A percentile compares a stretch with the other conserved stretches of the same genome.
Conservation (phyloP, 73 alveolate species). For the Halteria grandinella region DNA sequence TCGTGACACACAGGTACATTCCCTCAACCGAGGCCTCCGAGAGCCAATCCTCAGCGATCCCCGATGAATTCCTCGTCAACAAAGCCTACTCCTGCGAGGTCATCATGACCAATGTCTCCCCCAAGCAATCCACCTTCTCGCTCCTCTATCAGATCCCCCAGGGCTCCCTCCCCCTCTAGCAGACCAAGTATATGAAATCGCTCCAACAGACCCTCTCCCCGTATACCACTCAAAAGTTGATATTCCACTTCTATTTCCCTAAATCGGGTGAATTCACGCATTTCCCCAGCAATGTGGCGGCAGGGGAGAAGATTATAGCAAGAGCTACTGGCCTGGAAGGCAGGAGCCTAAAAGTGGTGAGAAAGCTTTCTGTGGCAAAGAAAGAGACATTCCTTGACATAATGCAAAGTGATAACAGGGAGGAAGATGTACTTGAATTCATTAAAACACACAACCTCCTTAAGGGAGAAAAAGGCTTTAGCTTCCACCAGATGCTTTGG, state of each 20-base stretch:
- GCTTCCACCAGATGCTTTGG: slow-evolving; percentile 64
- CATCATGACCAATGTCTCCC: slow-evolving; percentile 90
- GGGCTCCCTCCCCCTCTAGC: slow-evolving; percentile 89
- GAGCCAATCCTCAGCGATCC: slow-evolving; percentile 7
- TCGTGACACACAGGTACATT: slow-evolving; percentile 83
- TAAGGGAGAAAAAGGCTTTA: slow-evolving; percentile 70
- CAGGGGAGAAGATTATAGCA: slow-evolving; percentile 81
- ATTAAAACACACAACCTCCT: slow-evolving; percentile 63
- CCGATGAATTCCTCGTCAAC: slow-evolving; percentile 77
- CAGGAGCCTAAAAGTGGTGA: slow-evolving; percentile 52
- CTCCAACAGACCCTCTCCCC: slow-evolving; percentile 66
- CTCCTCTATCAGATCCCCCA: slow-evolving; percentile 92
- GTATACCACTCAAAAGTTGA: slow-evolving; percentile 79
- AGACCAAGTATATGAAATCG: slow-evolving; percentile 80
- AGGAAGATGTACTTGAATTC: slow-evolving; percentile 67
- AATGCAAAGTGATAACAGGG: slow-evolving; percentile 65
- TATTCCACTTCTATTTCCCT: slow-evolving; percentile 94
- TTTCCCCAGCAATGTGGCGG: slow-evolving; percentile 89
- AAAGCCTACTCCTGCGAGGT: slow-evolving; percentile 84
- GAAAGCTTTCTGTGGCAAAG: slow-evolving; percentile 37
- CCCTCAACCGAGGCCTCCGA: background rate
- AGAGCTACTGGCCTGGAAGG: slow-evolving; percentile 52
- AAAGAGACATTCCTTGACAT: slow-evolving; percentile 68
- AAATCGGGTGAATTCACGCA: slow-evolving; percentile 78
- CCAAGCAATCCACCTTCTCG: slow-evolving; percentile 69